Percentiles rank a stretch among this genome's conserved stretches.
phyloP scores from a whole-genome alignment of 257 asterid species.

The Nyctanthes arbortristis region DNA sequence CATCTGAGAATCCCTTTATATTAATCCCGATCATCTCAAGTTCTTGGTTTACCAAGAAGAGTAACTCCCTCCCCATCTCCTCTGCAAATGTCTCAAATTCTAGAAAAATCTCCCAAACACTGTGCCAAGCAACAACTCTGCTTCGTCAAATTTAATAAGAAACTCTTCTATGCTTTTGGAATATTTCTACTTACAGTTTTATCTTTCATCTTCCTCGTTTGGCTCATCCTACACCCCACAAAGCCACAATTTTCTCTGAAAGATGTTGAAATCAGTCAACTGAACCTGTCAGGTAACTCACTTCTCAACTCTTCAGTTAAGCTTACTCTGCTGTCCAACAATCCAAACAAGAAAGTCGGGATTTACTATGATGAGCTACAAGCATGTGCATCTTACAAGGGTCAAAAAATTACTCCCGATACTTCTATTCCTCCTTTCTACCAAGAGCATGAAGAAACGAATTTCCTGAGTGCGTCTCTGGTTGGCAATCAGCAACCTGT shows the following conservation, averaged over 20 bases:
- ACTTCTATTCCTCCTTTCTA: conserved; percentile 69
- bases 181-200: conserved; percentile 61
- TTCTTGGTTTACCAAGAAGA: conserved; percentile 20
- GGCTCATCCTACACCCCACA: conserved; percentile 73
- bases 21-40: conserved; percentile 33
- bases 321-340: conserved; percentile 59
- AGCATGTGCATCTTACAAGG: conserved; percentile 68
- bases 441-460: conserved; percentile 69
- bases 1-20: conserved; percentile 25
- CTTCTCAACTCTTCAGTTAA: conserved; percentile 80
- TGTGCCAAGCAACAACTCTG: conserved; percentile 57
- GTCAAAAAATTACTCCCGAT: conserved; percentile 62
- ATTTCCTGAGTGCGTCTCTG: conserved; percentile 57
- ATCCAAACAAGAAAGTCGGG: conserved; percentile 80
- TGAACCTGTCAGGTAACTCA: conserved; percentile 59
- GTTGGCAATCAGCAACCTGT: conserved; percentile 69
- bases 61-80: conserved; percentile 15
- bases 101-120: conserved; percentile 78
- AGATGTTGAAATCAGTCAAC: conserved; percentile 65
- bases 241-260: conserved; percentile 72
- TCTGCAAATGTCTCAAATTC: conserved; percentile 65
- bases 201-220: conserved; percentile 66
- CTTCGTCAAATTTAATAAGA: conserved; percentile 50
- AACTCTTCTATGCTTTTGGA: conserved; percentile 44
- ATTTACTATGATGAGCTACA: conserved; percentile 71